Evolutionary conservation across 257 asterid species (phyloP).

Genomic region (Striga asiatica): DNA sequence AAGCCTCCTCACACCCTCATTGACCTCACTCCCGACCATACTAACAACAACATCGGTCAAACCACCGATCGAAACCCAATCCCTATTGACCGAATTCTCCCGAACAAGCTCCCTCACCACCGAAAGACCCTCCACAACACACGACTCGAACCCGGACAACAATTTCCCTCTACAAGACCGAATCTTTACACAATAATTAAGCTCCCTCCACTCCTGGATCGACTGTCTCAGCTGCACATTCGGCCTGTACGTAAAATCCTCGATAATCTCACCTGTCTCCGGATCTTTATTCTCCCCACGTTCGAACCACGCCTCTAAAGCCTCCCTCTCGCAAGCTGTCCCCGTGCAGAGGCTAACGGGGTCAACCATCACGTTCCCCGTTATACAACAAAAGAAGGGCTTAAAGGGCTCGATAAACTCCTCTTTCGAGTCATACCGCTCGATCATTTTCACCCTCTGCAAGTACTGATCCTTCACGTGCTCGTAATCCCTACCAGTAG

Average conservation of each 20-base stretch:
- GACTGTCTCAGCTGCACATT: constrained; percentile 46
- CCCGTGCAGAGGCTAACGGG: constrained; percentile 64
- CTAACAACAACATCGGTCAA: constrained; percentile 24
- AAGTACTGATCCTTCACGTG: constrained; percentile 36
- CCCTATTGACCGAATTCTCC: constrained; percentile 38
- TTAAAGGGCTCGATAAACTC: constrained; percentile 41
- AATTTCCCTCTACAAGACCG: constrained; percentile 40
- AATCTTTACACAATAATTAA: constrained; percentile 43
- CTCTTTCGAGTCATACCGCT: constrained; percentile 29
- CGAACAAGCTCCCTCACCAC: constrained; percentile 29
- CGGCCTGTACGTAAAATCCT: constrained; percentile 36
- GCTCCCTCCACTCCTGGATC: constrained; percentile 60
- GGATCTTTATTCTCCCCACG: constrained; percentile 41
- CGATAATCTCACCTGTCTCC: constrained; percentile 40
- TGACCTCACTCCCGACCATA: constrained; percentile 16
- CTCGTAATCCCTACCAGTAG: constrained; percentile 44
- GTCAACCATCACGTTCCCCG: constrained; percentile 36
- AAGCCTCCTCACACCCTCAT: constrained; percentile 18
- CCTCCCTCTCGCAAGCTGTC: constrained; percentile 46
- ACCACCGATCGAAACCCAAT: constrained; percentile 56
- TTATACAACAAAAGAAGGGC: constrained; percentile 41
- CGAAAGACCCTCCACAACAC: constrained; percentile 27
- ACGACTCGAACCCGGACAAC: constrained; percentile 17
- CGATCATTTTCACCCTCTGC: constrained; percentile 35
- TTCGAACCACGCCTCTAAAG: constrained; percentile 36